phyloP scores from a whole-genome alignment of 1,139 yeast species.

The Barnettozyma hawaiiensis region DNA sequence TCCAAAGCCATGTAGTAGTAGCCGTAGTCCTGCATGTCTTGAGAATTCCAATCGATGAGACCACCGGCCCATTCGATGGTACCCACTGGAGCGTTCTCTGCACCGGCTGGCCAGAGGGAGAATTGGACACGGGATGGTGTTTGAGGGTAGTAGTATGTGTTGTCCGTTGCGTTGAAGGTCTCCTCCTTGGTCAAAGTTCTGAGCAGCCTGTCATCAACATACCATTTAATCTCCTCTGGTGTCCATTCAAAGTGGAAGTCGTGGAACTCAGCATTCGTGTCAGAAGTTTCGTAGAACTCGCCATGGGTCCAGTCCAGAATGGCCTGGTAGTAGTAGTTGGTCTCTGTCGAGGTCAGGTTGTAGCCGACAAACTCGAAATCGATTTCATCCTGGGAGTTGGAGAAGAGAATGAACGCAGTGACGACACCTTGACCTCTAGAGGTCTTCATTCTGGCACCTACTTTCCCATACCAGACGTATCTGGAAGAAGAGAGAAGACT shows the following conservation, averaged over 20 bases:
- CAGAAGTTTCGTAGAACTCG: conserved; percentile 38
- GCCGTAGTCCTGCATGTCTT: conserved; percentile 67
- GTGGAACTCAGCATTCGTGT: conserved; percentile 67
- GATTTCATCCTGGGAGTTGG: conserved; percentile 85
- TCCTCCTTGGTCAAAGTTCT: conserved; percentile 62
- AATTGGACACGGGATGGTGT: conserved; percentile 85
- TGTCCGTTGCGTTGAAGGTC: conserved; percentile 63
- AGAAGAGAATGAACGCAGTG: conserved; percentile 77
- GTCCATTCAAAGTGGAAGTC: conserved; percentile 80
- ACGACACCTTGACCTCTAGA: conserved; percentile 79
- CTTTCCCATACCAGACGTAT: conserved; percentile 84
- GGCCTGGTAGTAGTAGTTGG: conserved; percentile 79
- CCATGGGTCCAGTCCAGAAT: conserved; percentile 60
- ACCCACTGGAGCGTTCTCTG: conserved; percentile 53
- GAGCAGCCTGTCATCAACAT: conserved; percentile 60
- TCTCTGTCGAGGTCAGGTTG: conserved; percentile 58
- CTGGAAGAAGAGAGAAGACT: conserved; percentile 76
- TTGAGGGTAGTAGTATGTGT: conserved; percentile 69
- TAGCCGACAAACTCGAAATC: conserved; percentile 85
- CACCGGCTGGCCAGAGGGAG: conserved; percentile 93
- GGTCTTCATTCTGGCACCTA: conserved; percentile 61
- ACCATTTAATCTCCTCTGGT: conserved; percentile 68
- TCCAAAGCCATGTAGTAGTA: conserved; percentile 67
- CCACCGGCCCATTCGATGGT: conserved; percentile 97
- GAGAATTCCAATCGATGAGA: conserved; percentile 70